Percentiles rank a stretch among this genome's conserved stretches.
Evolutionary conservation across 768 basidiomycete genomes (phyloP).

Genomic region (Tricholoma matsutake): DNA sequence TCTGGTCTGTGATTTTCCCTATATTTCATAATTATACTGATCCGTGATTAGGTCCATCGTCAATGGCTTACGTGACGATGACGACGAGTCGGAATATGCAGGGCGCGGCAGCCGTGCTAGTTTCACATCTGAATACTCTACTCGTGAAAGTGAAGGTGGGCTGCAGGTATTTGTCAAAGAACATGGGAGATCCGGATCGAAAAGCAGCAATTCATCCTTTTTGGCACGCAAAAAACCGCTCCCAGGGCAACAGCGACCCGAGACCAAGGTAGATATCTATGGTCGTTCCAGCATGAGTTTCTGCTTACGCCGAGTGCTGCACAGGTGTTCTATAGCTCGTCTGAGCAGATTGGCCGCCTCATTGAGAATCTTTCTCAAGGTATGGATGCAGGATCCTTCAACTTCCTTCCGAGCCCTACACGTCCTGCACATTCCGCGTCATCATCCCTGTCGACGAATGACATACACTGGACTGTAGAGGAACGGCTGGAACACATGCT

Average conservation of each 20-base stretch:
- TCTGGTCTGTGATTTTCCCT: conserved; percentile 55
- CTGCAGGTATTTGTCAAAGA: conserved; percentile 77
- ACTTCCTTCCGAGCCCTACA: conserved; percentile 43
- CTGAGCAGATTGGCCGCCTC: conserved; percentile 76
- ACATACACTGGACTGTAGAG: conserved; percentile 69
- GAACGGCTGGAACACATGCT: conserved; percentile 77
- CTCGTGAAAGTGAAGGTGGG: conserved; percentile 47
- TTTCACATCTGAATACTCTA: conserved; percentile 72
- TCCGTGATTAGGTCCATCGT: conserved; percentile 64
- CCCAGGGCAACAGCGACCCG: conserved; percentile 62
- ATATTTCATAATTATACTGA: conserved; percentile 12
- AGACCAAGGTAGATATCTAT: conserved; percentile 67
- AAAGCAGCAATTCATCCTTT: conserved; percentile 60
- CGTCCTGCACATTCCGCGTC: conserved; percentile 54
- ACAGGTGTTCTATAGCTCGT: conserved; percentile 73
- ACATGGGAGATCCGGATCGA: conserved; percentile 64
- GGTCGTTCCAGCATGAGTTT: conserved; percentile 19
- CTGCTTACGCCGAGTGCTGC: conserved; percentile 23
- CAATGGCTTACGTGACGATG: conserved; percentile 77
- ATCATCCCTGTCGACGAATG: conserved; percentile 62
- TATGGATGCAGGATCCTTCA: conserved; percentile 82
- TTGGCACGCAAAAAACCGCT: conserved; percentile 56
- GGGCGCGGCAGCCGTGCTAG: conserved; percentile 70
- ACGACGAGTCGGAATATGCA: conserved; percentile 65
- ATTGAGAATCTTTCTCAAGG: conserved; percentile 82